Percentiles rank a stretch among this genome's conserved stretches.
phyloP scores from a whole-genome alignment of 1,284 basidiomycete species.

The Xerocomus amazonicus region DNA sequence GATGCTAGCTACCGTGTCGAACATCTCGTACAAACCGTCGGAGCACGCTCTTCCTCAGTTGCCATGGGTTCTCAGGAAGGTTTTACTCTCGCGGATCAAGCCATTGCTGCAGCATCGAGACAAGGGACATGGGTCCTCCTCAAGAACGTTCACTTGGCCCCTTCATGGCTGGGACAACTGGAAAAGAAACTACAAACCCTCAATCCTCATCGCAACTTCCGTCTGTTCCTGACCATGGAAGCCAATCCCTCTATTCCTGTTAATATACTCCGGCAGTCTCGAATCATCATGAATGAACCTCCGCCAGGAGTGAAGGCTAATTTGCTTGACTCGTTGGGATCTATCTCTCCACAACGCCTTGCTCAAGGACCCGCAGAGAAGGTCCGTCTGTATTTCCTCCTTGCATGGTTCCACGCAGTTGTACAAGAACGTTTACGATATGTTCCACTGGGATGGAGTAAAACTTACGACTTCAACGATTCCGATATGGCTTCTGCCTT shows the following conservation, averaged over 20 bases:
- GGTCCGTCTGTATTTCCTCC: conserved; percentile 84
- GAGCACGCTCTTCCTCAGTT: conserved; percentile 76
- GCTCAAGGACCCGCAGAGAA: conserved; percentile 88
- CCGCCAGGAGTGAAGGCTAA: conserved; percentile 95
- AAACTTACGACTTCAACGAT: conserved; percentile 96
- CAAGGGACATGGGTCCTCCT: conserved; percentile 93
- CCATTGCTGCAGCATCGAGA: conserved; percentile 85
- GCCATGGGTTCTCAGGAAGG: conserved; percentile 99
- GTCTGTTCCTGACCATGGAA: conserved; percentile 96
- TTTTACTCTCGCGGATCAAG: conserved; percentile 91
- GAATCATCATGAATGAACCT: conserved; percentile 96
- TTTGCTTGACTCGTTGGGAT: conserved; percentile 84
- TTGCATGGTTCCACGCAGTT: conserved; percentile 98
- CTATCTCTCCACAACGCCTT: conserved; percentile 67
- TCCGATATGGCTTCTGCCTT: conserved; percentile 95
- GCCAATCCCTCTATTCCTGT: conserved; percentile 90
- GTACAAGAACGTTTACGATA: conserved; percentile 95
- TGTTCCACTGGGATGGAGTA: conserved; percentile 92
- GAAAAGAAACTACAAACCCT: conserved; percentile 96
- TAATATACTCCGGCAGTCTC: conserved; percentile 92
- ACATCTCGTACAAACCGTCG: conserved; percentile 76
- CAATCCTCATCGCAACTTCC: conserved; percentile 85
- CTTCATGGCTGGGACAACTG: conserved; percentile 89
- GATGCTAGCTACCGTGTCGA: conserved; percentile 96
- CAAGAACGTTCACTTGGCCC: conserved; percentile 94